Conservation (phyloP, 129 eudicot genomes). For the Chrysanthemum seticuspe region DNA sequence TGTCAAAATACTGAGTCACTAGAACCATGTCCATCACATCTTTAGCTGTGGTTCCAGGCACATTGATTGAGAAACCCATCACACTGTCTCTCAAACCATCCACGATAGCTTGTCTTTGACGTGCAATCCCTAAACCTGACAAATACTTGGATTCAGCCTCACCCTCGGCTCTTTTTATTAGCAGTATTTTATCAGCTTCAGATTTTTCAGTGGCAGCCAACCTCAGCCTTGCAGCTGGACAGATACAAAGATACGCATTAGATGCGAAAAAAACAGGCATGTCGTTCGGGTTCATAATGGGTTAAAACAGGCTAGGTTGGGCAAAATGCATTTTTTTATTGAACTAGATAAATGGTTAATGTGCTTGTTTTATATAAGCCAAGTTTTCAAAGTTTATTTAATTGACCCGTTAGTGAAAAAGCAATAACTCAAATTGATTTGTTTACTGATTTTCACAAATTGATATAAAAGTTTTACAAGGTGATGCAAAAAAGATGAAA, state of each 20-base stretch:
- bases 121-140: conserved; percentile 86
- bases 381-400: too few species aligned
- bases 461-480: too few species aligned
- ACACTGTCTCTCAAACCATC: conserved; percentile 90
- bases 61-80: conserved; percentile 79
- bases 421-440: background rate
- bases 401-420: too few species aligned
- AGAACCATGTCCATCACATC: conserved; percentile 97
- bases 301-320: background rate
- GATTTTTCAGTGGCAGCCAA: conserved; percentile 88
- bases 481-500: background rate
- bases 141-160: conserved; percentile 86
- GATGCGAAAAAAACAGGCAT: too few species aligned
- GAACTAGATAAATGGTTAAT: too few species aligned
- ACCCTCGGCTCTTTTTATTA: conserved; percentile 86
- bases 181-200: conserved; percentile 85
- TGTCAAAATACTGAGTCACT: conserved; percentile 84
- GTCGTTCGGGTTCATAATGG: background rate
- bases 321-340: too few species aligned
- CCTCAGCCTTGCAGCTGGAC: conserved; percentile 81
- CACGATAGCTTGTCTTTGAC: conserved; percentile 93
- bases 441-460: background rate
- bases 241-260: background rate
- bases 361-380: too few species aligned
- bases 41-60: conserved; percentile 84